phyloP scores from a whole-genome alignment of 192 early-diverging fungal species.

The Umbelopsis ramanniana region DNA sequence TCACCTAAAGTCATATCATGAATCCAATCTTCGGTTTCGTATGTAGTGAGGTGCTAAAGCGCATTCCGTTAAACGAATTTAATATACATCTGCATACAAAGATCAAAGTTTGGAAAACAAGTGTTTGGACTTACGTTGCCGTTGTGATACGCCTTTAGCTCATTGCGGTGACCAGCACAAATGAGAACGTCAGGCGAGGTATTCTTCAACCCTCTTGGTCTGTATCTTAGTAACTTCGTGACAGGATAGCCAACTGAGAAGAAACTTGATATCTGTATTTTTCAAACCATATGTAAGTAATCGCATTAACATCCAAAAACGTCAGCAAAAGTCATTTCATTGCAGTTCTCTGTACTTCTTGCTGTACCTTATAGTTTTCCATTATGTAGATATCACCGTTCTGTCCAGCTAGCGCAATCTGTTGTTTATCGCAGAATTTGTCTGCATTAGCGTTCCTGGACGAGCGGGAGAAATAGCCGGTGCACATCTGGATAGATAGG shows the following conservation, averaged over 20 bases:
- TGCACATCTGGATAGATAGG: constrained; percentile 29
- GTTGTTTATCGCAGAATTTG: constrained; percentile 12
- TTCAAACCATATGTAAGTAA: not conserved
- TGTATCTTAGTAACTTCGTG: constrained; percentile 25
- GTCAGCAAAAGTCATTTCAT: no score
- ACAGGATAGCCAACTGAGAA: constrained; percentile 35
- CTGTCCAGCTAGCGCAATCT: constrained; percentile 38
- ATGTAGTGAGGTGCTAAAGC: constrained; percentile 26
- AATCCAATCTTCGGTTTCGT: constrained; percentile 39
- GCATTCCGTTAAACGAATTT: not conserved
- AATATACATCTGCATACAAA: not conserved
- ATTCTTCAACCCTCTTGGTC: constrained; percentile 27
- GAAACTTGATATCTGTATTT: constrained; percentile 31
- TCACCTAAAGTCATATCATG: constrained; percentile 39
- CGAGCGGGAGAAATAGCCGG: constrained; percentile 31
- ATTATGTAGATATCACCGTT: constrained; percentile 40
- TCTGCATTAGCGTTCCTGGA: not conserved
- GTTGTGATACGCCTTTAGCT: constrained; percentile 37
- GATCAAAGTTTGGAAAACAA: not conserved
- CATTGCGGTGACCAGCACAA: constrained; percentile 41
- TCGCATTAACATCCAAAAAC: not conserved
- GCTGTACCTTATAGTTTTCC: constrained; percentile 35
- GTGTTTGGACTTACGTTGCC: constrained; percentile 26
- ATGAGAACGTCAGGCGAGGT: constrained; percentile 37
- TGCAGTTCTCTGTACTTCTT: not conserved